A percentile compares a stretch with the other conserved stretches of the same genome.
phyloP scores from a whole-genome alignment of 1,284 basidiomycete species.

The Trametes pubescens region DNA sequence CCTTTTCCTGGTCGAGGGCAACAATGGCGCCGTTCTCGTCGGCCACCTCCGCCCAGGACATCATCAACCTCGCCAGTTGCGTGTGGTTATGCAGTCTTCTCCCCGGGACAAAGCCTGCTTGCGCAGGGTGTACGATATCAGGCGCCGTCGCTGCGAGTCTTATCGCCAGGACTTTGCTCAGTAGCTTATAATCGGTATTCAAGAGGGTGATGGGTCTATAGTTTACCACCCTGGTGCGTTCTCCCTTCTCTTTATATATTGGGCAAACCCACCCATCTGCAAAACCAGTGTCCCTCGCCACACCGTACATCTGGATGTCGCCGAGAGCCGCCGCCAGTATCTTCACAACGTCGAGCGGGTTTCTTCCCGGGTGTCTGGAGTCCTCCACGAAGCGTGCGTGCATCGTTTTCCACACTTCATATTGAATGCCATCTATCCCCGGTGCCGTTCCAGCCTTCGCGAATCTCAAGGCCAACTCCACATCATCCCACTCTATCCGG shows the following conservation, averaged over 20 bases:
- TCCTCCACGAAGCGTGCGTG: slow-evolving; percentile 8
- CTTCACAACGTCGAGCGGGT: slow-evolving; percentile 22
- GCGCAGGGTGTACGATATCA: slow-evolving; percentile 34
- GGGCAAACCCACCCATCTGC: slow-evolving; percentile 46
- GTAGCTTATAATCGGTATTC: slow-evolving; percentile 45
- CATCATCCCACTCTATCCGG: neutral
- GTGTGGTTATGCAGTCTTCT: slow-evolving; percentile 40
- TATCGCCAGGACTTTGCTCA: slow-evolving; percentile 36
- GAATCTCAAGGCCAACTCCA: neutral
- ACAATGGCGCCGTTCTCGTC: slow-evolving; percentile 39
- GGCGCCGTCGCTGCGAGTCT: slow-evolving; percentile 29
- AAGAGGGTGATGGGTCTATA: slow-evolving; percentile 46
- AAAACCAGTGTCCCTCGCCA: slow-evolving; percentile 27
- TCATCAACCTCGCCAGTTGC: slow-evolving; percentile 34
- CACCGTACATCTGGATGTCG: slow-evolving; percentile 34
- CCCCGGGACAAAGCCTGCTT: slow-evolving; percentile 43
- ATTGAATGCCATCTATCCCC: slow-evolving; percentile 34
- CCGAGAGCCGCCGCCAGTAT: slow-evolving; percentile 24
- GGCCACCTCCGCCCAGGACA: slow-evolving; percentile 35
- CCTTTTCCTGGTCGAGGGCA: slow-evolving; percentile 46
- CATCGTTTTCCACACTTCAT: slow-evolving; percentile 35
- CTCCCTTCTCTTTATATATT: slow-evolving; percentile 45
- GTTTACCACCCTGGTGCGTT: slow-evolving; percentile 37
- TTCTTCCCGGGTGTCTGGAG: neutral
- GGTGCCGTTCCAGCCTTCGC: slow-evolving; percentile 22